These are phyloP conservation scores for Backusella psychrophila DNA, from an alignment of 192 early-diverging fungal species.

Conservation along the genomic window DNA sequence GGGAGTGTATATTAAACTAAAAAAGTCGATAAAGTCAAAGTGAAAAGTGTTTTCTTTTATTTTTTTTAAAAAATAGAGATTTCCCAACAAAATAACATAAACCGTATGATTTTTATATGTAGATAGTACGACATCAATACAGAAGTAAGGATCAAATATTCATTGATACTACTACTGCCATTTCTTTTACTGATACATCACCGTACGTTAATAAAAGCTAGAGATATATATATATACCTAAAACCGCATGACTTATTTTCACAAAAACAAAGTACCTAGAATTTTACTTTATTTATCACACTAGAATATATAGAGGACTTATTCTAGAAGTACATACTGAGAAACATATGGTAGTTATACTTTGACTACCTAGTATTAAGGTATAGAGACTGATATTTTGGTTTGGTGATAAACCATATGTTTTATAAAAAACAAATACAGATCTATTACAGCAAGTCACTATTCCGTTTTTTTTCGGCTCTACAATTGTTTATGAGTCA, in stretches of 20 bases:
- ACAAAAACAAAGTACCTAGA: neutral
- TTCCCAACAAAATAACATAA: too few species aligned
- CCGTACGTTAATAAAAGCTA: neutral
- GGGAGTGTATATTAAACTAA: too few species aligned
- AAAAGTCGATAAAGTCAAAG: too few species aligned
- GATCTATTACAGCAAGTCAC: neutral
- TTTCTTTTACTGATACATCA: neutral
- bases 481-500: neutral
- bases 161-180: too few species aligned
- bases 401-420: too few species aligned
- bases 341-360: neutral
- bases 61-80: too few species aligned
- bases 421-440: too few species aligned
- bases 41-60: too few species aligned
- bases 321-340: neutral
- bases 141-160: too few species aligned
- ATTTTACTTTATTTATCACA: neutral
- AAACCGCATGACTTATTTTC: neutral
- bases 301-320: neutral
- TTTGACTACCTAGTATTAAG: neutral
- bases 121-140: too few species aligned
- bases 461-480: neutral
- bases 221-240: neutral
- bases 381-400: neutral
- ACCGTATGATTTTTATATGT: too few species aligned